These are phyloP conservation scores for Penicillium mononematosum DNA, from an alignment of 495 filamentous ascomycete genomes.

Conservation along the genomic window DNA sequence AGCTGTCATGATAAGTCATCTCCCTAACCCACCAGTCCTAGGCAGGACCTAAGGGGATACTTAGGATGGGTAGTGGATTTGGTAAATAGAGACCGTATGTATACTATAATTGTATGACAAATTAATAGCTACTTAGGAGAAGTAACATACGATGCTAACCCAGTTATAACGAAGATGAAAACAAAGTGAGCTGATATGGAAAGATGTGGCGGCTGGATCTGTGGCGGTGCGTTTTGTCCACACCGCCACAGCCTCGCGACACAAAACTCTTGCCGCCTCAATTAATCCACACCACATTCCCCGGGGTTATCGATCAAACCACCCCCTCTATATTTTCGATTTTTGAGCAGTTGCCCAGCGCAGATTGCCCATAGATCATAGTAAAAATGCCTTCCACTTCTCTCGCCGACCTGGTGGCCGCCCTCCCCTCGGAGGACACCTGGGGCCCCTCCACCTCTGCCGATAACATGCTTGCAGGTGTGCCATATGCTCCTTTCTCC, in stretches of 20 bases:
- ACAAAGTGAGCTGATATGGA: not conserved
- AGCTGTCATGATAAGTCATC: no score
- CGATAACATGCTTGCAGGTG: conserved; percentile 86
- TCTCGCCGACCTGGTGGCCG: conserved; percentile 57
- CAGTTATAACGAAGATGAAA: not conserved
- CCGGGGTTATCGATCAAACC: conserved; percentile 17
- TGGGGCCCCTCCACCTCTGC: conserved; percentile 83
- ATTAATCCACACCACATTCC: conserved; percentile 35
- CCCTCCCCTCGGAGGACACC: conserved; percentile 62
- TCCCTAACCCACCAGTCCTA: no score
- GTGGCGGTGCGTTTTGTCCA: conserved; percentile 31
- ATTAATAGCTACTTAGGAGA: no score
- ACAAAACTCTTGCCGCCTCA: conserved; percentile 41
- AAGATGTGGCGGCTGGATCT: conserved; percentile 12
- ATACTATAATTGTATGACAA: no score
- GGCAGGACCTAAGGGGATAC: no score
- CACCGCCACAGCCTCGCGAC: conserved; percentile 46
- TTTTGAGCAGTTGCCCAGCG: conserved; percentile 16
- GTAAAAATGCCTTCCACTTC: conserved; percentile 54
- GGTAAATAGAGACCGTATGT: no score
- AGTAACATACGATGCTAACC: not conserved
- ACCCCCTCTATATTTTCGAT: conserved; percentile 19
- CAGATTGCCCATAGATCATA: conserved; percentile 18
- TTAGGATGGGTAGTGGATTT: no score
- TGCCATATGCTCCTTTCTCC: conserved; percentile 95